These are phyloP conservation scores for Datura wrightii DNA, from an alignment of 257 asterid genomes.

Conservation along the genomic window DNA sequence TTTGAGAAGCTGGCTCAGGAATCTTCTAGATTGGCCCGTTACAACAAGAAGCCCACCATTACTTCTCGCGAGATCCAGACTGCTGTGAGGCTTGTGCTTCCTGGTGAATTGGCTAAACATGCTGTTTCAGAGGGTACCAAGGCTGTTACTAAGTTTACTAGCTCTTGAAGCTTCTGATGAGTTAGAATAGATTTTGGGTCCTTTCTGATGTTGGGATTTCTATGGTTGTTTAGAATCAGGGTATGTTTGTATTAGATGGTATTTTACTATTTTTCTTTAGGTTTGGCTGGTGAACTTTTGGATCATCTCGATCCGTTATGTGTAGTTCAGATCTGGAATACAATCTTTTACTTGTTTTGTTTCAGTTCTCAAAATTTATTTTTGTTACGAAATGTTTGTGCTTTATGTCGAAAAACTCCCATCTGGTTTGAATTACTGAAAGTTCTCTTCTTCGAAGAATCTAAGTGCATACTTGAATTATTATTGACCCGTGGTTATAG, in stretches of 20 bases:
- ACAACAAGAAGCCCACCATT: slow-evolving; percentile 70
- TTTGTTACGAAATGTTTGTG: no score
- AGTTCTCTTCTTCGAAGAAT: not conserved
- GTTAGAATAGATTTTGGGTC: not conserved
- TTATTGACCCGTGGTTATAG: not conserved
- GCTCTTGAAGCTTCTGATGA: slow-evolving; percentile 43
- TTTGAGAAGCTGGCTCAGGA: slow-evolving; percentile 71
- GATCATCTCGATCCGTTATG: slow-evolving; percentile 18
- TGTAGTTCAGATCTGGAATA: slow-evolving; percentile 24
- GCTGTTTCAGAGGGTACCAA: slow-evolving; percentile 77
- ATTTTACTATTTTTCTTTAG: not conserved
- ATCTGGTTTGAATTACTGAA: not conserved
- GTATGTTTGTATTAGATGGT: no score
- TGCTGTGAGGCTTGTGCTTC: slow-evolving; percentile 63
- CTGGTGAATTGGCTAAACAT: slow-evolving; percentile 72
- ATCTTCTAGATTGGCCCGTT: slow-evolving; percentile 59
- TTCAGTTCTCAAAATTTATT: not conserved
- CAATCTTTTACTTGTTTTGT: not conserved
- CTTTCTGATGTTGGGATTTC: not conserved
- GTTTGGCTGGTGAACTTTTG: not conserved
- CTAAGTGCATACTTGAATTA: no score
- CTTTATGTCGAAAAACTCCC: no score
- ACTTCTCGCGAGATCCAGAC: slow-evolving; percentile 65
- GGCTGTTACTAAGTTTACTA: slow-evolving; percentile 72
- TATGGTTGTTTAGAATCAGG: not conserved